Evolutionary conservation across 1,284 basidiomycete genomes (phyloP).

Genomic region (Termitomyces sp.): DNA sequence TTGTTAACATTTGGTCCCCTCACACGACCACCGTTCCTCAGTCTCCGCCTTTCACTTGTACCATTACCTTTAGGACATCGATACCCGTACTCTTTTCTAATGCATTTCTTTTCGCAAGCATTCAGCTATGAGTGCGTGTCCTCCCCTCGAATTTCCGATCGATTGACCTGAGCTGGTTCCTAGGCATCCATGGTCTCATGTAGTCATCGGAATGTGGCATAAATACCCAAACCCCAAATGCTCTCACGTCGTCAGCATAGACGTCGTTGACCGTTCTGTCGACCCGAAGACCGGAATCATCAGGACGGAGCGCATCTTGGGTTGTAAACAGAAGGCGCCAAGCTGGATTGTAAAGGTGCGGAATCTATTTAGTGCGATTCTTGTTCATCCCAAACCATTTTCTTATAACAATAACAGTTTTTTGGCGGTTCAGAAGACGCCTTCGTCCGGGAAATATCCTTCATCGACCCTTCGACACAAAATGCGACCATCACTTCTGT

Average conservation of each 20-base stretch:
- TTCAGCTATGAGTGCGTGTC: slow-evolving; percentile 65
- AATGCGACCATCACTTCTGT: slow-evolving; percentile 82
- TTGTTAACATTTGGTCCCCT: not conserved
- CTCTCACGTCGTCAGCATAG: slow-evolving; percentile 87
- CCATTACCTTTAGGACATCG: slow-evolving; percentile 14
- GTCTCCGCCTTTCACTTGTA: slow-evolving; percentile 13
- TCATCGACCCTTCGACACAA: slow-evolving; percentile 78
- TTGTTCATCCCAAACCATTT: not conserved
- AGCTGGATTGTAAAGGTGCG: slow-evolving; percentile 80
- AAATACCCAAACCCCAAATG: slow-evolving; percentile 96
- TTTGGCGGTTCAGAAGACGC: slow-evolving; percentile 90
- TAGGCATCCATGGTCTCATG: slow-evolving; percentile 84
- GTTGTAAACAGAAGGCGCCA: slow-evolving; percentile 83
- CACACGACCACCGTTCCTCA: slow-evolving; percentile 11
- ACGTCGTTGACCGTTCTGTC: slow-evolving; percentile 81
- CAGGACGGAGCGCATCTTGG: slow-evolving; percentile 80
- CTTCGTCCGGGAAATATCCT: slow-evolving; percentile 91
- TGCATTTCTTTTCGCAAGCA: slow-evolving; percentile 76
- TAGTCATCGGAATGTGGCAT: slow-evolving; percentile 86
- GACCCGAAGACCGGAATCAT: slow-evolving; percentile 83
- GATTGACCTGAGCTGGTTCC: slow-evolving; percentile 11
- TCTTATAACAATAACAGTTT: slow-evolving; percentile 42
- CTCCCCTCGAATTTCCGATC: not conserved
- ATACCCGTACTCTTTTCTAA: slow-evolving; percentile 25
- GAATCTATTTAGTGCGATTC: not conserved